phyloP scores from a whole-genome alignment of 2,329 filamentous ascomycete genomes.

The Cyphellophora europaea region DNA sequence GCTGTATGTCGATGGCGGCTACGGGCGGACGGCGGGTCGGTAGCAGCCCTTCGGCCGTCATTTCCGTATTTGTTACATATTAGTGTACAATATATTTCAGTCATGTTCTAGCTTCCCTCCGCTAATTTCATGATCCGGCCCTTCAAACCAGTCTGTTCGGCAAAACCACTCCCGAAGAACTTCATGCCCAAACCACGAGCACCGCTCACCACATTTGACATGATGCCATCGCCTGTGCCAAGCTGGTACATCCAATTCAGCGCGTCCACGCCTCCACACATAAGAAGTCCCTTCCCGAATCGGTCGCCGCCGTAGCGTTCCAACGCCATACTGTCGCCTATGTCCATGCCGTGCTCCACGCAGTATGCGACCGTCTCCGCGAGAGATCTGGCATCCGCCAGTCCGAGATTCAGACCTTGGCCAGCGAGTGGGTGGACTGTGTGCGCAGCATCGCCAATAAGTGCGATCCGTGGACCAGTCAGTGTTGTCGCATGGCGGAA shows the following conservation, averaged over 20 bases:
- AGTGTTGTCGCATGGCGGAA: conserved; percentile 93
- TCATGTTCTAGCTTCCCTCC: too few relatives aligned
- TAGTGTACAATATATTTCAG: too few relatives aligned
- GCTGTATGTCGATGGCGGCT: background rate
- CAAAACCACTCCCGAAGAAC: conserved; percentile 6
- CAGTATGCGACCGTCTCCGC: conserved; percentile 65
- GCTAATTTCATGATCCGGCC: conserved; percentile 14
- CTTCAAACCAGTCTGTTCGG: conserved; percentile 14
- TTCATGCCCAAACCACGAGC: conserved; percentile 17
- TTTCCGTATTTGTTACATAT: too few relatives aligned
- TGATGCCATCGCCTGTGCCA: conserved; percentile 9
- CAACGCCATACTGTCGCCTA: conserved; percentile 68
- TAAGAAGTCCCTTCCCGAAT: conserved; percentile 47
- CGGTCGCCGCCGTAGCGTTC: conserved; percentile 74
- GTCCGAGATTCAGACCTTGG: conserved; percentile 87
- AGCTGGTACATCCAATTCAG: conserved; percentile 17
- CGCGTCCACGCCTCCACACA: conserved; percentile 16
- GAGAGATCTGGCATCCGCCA: conserved; percentile 77
- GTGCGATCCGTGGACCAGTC: conserved; percentile 76
- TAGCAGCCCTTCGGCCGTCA: too few relatives aligned
- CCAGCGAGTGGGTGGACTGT: conserved; percentile 91
- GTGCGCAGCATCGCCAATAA: conserved; percentile 91
- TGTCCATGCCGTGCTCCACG: conserved; percentile 74
- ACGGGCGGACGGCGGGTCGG: too few relatives aligned
- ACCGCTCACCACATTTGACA: conserved; percentile 8